Evolutionary conservation across 108 stramenopile species (phyloP).

Genomic region (Pseudonitzschia delicatissima): DNA sequence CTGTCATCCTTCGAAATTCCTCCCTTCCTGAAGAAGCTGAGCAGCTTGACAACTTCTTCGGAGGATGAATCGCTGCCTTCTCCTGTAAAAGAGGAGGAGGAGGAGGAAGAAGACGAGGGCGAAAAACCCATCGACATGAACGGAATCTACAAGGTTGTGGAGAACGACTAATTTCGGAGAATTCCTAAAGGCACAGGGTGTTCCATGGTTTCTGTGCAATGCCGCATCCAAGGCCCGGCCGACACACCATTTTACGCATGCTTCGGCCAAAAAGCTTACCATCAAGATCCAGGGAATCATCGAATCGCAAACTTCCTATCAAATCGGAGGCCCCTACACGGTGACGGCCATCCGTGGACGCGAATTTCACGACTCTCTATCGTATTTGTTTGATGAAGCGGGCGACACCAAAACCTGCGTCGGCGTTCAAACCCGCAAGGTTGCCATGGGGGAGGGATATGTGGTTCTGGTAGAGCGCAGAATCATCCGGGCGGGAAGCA

Average conservation of each 20-base stretch:
- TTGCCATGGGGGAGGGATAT: slow-evolving; percentile 43
- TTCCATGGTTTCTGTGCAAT: slow-evolving; percentile 44
- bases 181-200: slow-evolving; percentile 55
- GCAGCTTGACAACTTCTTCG: background rate
- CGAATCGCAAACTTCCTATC: slow-evolving; percentile 48
- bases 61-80: too few relatives aligned
- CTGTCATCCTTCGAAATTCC: background rate
- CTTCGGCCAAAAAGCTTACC: slow-evolving; percentile 21
- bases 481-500: background rate
- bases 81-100: background rate
- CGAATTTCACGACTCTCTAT: slow-evolving; percentile 42
- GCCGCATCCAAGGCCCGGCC: slow-evolving; percentile 53
- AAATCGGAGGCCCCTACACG: slow-evolving; percentile 46
- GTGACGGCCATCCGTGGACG: slow-evolving; percentile 41
- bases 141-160: slow-evolving; percentile 46
- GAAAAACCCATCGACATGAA: slow-evolving; percentile 39
- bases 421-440: slow-evolving; percentile 44
- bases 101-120: background rate
- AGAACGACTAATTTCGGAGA: slow-evolving; percentile 49
- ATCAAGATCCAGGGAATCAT: slow-evolving; percentile 57
- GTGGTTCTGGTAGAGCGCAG: slow-evolving; percentile 25
- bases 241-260: slow-evolving; percentile 42
- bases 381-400: slow-evolving; percentile 25
- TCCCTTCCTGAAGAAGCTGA: background rate
- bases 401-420: background rate